Base-by-base conservation (phyloP, 139 green algal genomes). In the Medakamo hakoo region DNA sequence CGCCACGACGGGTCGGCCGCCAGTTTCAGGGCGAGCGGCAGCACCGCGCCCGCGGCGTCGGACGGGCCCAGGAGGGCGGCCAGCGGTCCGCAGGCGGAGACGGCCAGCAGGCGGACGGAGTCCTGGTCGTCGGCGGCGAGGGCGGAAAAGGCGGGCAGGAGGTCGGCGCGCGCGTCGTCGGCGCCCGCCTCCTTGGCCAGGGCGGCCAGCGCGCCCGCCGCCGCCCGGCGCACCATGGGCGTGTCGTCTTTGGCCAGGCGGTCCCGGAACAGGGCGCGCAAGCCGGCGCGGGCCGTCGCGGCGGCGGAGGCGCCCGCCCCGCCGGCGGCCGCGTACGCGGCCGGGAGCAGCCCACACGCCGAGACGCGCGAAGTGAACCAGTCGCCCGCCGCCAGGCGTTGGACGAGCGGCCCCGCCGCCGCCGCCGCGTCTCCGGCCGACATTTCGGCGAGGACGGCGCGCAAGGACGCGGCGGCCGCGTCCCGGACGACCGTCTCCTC, bases 401-500 rank as follows among this genome's bases (percentile, higher is more conserved):
- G 82, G 72, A 83, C 23, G 4, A 70, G 23, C 56, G 18, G n/a
- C 20, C 27, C 62, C 48, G 28, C 25, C 9, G 59, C 19, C 59
- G 95, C 78, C 30, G 69, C 68, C 14, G 89, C 67, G 62, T 69
- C 80, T 57, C 30, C 58, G 27, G 85, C 73, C 4, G 82, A 77
- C 72, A 99, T 79, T 66, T 88, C 67, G 14, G 73, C 65, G 0
- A 68, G 84, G 9, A 97, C 84, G 59, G 89, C 87, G 63, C 64
- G 70, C 19, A 98, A 71, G 4, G 83, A 90, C 61, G 92, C 84
- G 22, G 94, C 89, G 23, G 93, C 93, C 55, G 86, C 91, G 32
- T 98, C 90, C 18, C 93, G 72, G 30, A 99, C 93, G 29, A 99
- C 93, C 20, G 93, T 98, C 73, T 99, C 93, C 69, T 98, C 93